Percentiles rank a stretch among this genome's conserved stretches.
These are phyloP conservation scores for Candida freyschussii DNA, from an alignment of 1,139 yeast species.

Conservation along the genomic window DNA sequence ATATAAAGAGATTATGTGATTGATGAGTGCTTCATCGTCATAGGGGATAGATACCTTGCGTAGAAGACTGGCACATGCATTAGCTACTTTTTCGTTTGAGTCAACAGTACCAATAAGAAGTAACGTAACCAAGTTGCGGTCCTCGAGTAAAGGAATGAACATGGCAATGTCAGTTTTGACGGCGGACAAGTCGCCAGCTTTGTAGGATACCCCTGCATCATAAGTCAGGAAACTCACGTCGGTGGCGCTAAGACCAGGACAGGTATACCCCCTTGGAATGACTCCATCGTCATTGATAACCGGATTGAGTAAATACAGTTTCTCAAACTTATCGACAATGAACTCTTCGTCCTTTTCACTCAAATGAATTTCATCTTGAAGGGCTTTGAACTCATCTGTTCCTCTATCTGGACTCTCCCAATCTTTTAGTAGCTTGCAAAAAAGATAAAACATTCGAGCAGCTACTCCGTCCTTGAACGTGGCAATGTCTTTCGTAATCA, in stretches of 20 bases:
- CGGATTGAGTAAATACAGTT: conserved; percentile 55
- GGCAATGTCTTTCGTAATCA: conserved; percentile 44
- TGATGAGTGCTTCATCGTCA: conserved; percentile 44
- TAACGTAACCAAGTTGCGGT: conserved; percentile 34
- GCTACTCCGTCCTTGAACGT: conserved; percentile 34
- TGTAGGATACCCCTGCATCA: conserved; percentile 60
- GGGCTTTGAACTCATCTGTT: conserved; percentile 37
- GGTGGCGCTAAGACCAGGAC: conserved; percentile 58
- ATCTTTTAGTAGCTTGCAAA: conserved; percentile 47
- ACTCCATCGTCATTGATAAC: conserved; percentile 30
- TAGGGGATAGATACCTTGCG: conserved; percentile 48
- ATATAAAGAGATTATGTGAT: conserved; percentile 41
- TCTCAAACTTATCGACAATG: conserved; percentile 43
- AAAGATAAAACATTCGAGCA: conserved; percentile 58
- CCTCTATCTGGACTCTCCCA: conserved; percentile 51
- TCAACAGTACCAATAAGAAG: conserved; percentile 66
- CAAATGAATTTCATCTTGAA: conserved; percentile 32
- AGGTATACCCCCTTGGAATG: conserved; percentile 38
- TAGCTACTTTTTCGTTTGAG: conserved; percentile 47
- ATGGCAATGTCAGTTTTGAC: conserved; percentile 44
- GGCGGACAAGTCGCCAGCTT: conserved; percentile 41
- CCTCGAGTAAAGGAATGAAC: conserved; percentile 38
- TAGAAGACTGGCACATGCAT: conserved; percentile 45
- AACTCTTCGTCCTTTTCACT: conserved; percentile 34
- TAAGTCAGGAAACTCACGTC: conserved; percentile 60